Base-by-base conservation (phyloP, 2,329 filamentous ascomycete genomes). In the Cladosporium cucumerinum region DNA sequence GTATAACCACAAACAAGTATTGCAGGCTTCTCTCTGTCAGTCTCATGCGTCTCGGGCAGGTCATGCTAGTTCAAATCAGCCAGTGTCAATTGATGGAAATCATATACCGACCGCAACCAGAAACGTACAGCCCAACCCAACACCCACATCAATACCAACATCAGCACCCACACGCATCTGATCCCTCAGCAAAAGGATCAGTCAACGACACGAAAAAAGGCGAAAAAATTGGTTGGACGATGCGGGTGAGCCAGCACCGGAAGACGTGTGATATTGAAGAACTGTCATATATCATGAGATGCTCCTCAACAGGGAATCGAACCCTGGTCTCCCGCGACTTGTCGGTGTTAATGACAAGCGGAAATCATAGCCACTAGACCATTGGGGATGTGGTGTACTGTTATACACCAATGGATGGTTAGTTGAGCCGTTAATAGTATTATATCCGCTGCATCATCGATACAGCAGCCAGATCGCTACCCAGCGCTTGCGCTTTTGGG, bases 331-430 rank as follows among this genome's bases (percentile, higher is more conserved):
- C 59, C 59, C 59, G 59, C 59, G 59, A 34, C 59, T 61, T 61
- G 48, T 61, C 59, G 59, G 32, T 28, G 32, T 61, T 36, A 39
- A 51, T 61, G 59, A 61, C 59, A 61, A 61, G 59, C 59, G 59
- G 59, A 61, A 61, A 61, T 61, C 59, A 61, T 61, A 61, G 59
- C 59, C 59, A 61, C 59, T 61, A 61, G 59, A 61, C 59, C 59
- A 61, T 61, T 61, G 59, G 48, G 59, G 59, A 61, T 61, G 36
- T 43, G 55, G 55, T 48, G 57, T 30, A 59, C 36, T 36, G 30
- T 48, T 30, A 26, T 58, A 58, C 55, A 58, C 23, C 54, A 57
- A 57, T 57, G 54, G 54, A 57, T 57, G 34, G 2, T 14, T 3
- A 16, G 1, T 14, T 16, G 11, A 3, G 32, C 32, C 12, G 32